These are phyloP conservation scores for Neohortaea acidophila DNA, from an alignment of 495 filamentous ascomycete species.

Conservation along the genomic window DNA sequence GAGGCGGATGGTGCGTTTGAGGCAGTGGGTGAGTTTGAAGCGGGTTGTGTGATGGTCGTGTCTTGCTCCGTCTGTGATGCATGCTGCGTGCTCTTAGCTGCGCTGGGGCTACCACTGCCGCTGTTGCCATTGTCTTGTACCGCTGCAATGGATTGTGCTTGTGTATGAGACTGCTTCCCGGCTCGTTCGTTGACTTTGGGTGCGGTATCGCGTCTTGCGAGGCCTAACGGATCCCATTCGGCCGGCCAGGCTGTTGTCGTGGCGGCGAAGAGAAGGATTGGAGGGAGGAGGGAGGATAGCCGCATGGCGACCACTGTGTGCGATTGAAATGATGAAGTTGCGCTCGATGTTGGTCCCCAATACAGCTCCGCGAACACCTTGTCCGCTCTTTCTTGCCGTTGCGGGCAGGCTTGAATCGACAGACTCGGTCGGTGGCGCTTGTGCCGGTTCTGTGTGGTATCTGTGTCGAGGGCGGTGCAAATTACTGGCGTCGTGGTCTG, in stretches of 20 bases:
- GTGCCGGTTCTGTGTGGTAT: too few species aligned
- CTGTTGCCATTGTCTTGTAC: conserved; percentile 1
- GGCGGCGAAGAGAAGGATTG: conserved; percentile 23
- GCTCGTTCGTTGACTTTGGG: conserved; percentile 9
- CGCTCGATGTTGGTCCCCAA: too few species aligned
- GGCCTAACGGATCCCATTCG: conserved; percentile 17
- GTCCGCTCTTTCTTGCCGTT: too few species aligned
- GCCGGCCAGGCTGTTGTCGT: conserved; percentile 18
- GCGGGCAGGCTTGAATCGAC: too few species aligned
- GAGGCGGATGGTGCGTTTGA: neutral
- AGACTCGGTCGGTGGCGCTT: too few species aligned
- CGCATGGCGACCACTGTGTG: conserved; percentile 21
- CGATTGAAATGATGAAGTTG: too few species aligned
- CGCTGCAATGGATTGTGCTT: neutral
- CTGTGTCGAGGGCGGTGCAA: too few species aligned
- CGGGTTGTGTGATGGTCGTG: neutral
- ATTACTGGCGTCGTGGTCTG: too few species aligned
- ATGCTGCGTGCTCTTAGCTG: conserved; percentile 5
- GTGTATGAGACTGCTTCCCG: neutral
- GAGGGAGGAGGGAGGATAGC: conserved; percentile 20
- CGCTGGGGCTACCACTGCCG: conserved; percentile 1
- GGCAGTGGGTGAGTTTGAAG: conserved; percentile 22
- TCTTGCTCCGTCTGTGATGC: conserved; percentile 5
- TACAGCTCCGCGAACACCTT: too few species aligned
- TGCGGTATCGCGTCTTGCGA: conserved; percentile 14